Base-by-base conservation (phyloP, 2,329 filamentous ascomycete genomes). In the Fusarium sp. region DNA sequence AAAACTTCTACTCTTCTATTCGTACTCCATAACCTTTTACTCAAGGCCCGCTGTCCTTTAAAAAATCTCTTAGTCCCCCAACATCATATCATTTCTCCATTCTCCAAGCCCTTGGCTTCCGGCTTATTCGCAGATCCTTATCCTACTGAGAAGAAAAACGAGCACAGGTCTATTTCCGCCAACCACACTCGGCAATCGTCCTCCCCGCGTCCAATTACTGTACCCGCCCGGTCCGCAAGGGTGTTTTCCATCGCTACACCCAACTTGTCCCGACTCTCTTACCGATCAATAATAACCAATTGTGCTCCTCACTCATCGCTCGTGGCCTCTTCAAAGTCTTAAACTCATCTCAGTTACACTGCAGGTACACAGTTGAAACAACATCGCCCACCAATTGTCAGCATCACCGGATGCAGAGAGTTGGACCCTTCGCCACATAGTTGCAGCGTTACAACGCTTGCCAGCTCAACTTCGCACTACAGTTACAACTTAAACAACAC, bases 141-240 rank as follows among this genome's bases (percentile, higher is more conserved):
- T 69, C 55, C 66, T 39, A 56, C 38, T 53, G 44, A 65, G 54
- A 44, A 46, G 44, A 46, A 59, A 59, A 53, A 48, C 39, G 39
- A 43, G 50, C 23, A 24, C 39, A 56, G 39, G 47, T 51, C 57
- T 58, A 53, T 53, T 64, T 52, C 63, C 63, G 54, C 68, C 62
- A 62, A 62, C 69, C 60, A 70, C 56, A 59, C 52, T 71, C 70
- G 68, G 68, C 54, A 67, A 70, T 68, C 69, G 64, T 46, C 56
- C 56, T 68, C 62, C 69, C 62, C 65, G 52, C 67, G 58, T 58
- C 70, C 65, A 69, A 49, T 53, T 53, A 53, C 34, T n/a, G 70
- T 69, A 69, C 42, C 62, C 52, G 36, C 51, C 50, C 39, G 50
- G 44, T 59, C 59, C 53, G 64, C 70, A 69, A 65, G 61, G 67